Evolutionary conservation across 805 yeast genomes (phyloP).

Genomic region (Saccharomycopsis amapae): DNA sequence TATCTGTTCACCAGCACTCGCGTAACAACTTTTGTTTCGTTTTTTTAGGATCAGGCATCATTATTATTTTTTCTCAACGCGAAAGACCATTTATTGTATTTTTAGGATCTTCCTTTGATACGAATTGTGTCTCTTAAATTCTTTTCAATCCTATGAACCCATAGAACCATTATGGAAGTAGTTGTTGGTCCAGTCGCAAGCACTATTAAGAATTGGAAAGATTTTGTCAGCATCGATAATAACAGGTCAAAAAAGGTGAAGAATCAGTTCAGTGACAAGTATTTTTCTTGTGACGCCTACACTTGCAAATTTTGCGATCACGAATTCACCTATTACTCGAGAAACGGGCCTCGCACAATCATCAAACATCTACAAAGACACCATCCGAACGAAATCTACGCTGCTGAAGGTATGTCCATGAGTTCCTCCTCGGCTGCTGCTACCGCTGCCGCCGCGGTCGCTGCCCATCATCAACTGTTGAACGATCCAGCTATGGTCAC

Average conservation of each 20-base stretch:
- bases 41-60: too few relatives aligned
- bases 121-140: too few relatives aligned
- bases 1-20: too few relatives aligned
- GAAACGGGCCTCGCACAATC: constrained; percentile 22
- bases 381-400: constrained; percentile 4
- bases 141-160: too few relatives aligned
- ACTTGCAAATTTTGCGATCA: constrained; percentile 20
- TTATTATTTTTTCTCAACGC: too few relatives aligned
- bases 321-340: constrained; percentile 15
- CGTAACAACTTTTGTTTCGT: too few relatives aligned
- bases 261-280: background rate
- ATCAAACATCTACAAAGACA: constrained; percentile 13
- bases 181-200: too few relatives aligned
- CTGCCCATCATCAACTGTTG: background rate
- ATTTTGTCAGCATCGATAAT: constrained; percentile 13
- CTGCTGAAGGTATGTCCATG: background rate
- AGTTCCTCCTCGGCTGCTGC: constrained; percentile 8
- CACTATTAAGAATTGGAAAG: constrained; percentile 20
- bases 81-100: too few relatives aligned
- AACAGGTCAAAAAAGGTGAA: constrained; percentile 6
- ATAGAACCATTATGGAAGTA: too few relatives aligned
- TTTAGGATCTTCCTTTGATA: too few relatives aligned
- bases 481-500: background rate
- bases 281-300: constrained; percentile 15
- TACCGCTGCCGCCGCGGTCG: background rate